Conservation (phyloP, 1,284 basidiomycete genomes). For the Schizophyllum commune region DNA sequence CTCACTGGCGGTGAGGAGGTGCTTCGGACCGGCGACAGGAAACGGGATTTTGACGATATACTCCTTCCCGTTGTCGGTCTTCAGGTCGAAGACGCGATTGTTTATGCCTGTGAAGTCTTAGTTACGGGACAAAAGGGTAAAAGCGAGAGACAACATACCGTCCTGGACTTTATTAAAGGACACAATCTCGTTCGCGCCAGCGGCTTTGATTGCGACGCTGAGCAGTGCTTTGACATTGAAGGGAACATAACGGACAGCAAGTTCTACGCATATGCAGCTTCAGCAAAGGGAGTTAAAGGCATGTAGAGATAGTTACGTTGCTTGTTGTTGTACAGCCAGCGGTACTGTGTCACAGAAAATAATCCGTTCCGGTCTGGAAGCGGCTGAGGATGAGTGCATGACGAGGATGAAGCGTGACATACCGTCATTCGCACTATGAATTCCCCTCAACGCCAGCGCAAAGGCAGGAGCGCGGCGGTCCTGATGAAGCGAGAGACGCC, state of each 20-base stretch:
- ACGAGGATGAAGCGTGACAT: no score
- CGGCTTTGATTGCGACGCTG: slow-evolving; percentile 12
- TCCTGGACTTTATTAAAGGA: slow-evolving; percentile 11
- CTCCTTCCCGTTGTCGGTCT: slow-evolving; percentile 22
- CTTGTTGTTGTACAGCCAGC: background rate
- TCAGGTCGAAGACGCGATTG: slow-evolving; percentile 25
- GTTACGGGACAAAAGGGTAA: background rate
- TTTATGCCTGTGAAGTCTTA: slow-evolving; percentile 8
- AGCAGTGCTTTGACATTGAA: slow-evolving; percentile 14
- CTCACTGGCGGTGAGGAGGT: slow-evolving; percentile 23
- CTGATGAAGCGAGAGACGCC: no score
- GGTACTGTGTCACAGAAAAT: background rate
- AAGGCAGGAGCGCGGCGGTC: no score
- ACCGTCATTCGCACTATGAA: no score
- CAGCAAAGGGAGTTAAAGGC: background rate
- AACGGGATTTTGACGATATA: slow-evolving; percentile 17
- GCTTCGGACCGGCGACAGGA: slow-evolving; percentile 20
- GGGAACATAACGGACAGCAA: slow-evolving; percentile 5
- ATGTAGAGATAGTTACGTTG: background rate
- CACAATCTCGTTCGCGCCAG: slow-evolving; percentile 10
- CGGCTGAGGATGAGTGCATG: no score
- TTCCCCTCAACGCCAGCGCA: no score
- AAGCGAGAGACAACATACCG: slow-evolving; percentile 4
- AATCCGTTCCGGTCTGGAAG: background rate
- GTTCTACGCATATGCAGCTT: background rate